These are phyloP conservation scores for Verticillium isaacii DNA, from an alignment of 2,329 filamentous ascomycete genomes.

Conservation along the genomic window DNA sequence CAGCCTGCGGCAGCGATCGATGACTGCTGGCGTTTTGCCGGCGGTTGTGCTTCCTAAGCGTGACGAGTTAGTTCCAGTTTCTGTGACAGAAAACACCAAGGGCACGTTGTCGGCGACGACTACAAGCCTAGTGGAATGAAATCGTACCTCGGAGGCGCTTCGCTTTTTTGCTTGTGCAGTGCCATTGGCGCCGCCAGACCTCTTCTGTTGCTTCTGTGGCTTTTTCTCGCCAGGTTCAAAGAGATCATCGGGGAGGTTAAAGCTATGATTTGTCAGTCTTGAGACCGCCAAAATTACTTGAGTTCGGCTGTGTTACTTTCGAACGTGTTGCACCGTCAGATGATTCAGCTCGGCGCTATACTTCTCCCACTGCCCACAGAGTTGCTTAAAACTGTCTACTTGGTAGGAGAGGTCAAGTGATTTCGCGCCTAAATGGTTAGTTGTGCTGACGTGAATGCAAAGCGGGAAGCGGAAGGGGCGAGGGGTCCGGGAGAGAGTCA, in stretches of 20 bases:
- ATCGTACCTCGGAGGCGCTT: conserved; percentile 38
- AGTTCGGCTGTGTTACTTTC: conserved; percentile 59
- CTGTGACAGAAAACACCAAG: neutral
- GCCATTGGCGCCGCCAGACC: conserved; percentile 28
- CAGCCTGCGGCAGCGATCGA: conserved; percentile 35
- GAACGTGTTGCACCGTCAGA: conserved; percentile 75
- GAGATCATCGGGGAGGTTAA: conserved; percentile 83
- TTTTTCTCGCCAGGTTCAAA: conserved; percentile 76
- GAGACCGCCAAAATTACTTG: neutral
- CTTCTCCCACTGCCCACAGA: conserved; percentile 70
- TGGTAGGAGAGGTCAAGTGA: conserved; percentile 74
- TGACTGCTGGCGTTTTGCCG: conserved; percentile 36
- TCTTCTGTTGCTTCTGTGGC: conserved; percentile 47
- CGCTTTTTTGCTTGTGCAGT: conserved; percentile 41
- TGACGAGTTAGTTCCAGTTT: neutral
- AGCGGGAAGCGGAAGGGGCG: neutral
- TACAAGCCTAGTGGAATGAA: too few species aligned
- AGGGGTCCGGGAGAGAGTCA: neutral
- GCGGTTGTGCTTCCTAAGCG: conserved; percentile 29
- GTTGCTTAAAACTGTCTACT: conserved; percentile 80
- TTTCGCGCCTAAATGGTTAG: conserved; percentile 53
- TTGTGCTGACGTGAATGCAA: conserved; percentile 4
- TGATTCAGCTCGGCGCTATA: conserved; percentile 73
- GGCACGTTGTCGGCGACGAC: neutral
- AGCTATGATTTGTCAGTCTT: conserved; percentile 44